Evolutionary conservation across 1,139 yeast genomes (phyloP).

Genomic region (Starmera stellimalicola): DNA sequence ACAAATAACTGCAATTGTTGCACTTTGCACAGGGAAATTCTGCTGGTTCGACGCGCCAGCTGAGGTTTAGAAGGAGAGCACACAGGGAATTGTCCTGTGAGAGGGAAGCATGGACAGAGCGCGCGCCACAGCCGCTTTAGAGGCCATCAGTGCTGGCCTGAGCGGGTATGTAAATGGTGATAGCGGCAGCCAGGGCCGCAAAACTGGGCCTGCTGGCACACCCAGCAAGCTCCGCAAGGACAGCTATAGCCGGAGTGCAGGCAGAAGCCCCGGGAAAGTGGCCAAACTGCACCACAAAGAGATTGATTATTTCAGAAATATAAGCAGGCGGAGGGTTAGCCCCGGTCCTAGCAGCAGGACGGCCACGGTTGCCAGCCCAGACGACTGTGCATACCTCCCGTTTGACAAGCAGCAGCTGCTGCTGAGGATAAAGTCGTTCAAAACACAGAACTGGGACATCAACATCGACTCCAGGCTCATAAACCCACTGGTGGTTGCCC

Average conservation of each 20-base stretch:
- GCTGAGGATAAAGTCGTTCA: conserved; percentile 18
- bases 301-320: background rate
- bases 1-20: no score
- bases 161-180: background rate
- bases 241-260: no score
- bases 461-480: conserved; percentile 4
- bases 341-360: background rate
- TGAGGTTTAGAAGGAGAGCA: no score
- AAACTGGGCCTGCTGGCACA: background rate
- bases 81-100: no score
- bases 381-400: no score
- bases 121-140: no score
- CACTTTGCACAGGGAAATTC: no score
- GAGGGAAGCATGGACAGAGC: no score
- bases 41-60: no score
- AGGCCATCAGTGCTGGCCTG: no score
- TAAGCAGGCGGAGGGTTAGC: background rate
- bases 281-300: background rate
- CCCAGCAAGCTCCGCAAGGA: background rate
- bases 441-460: conserved; percentile 20
- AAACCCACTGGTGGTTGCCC: conserved; percentile 1
- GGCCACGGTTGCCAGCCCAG: no score
- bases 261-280: background rate
- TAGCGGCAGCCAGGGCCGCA: background rate
- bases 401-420: no score